Percentiles rank a stretch among this genome's conserved stretches.
Evolutionary conservation across 495 filamentous ascomycete species (phyloP).

Genomic region (Echria macrotheca): DNA sequence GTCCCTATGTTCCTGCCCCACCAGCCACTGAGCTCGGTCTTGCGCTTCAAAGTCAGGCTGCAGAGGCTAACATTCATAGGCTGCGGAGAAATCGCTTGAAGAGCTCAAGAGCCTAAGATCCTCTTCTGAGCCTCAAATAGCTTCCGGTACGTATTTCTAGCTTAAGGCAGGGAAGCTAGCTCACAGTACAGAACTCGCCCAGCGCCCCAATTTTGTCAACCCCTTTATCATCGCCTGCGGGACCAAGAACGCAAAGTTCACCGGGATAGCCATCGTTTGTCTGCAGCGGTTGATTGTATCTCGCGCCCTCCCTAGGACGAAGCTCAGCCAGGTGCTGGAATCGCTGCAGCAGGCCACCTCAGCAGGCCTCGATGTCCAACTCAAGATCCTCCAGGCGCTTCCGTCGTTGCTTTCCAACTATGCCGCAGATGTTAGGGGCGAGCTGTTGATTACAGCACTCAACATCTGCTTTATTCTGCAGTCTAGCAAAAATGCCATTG

Average conservation of each 20-base stretch:
- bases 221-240: conserved; percentile 91
- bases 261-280: conserved; percentile 77
- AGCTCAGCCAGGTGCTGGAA: conserved; percentile 77
- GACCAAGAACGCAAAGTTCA: conserved; percentile 83
- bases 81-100: conserved; percentile 87
- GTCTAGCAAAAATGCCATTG: conserved; percentile 81
- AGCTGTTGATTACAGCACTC: conserved; percentile 72
- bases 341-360: conserved; percentile 75
- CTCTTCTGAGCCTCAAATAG: conserved; percentile 75
- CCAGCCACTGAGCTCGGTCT: not conserved
- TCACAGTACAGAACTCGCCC: conserved; percentile 83
- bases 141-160: conserved; percentile 58
- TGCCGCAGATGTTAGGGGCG: conserved; percentile 69
- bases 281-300: conserved; percentile 82
- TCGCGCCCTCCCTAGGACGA: conserved; percentile 62
- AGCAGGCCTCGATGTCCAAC: conserved; percentile 79
- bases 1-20: too few relatives aligned
- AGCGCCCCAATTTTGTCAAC: conserved; percentile 75
- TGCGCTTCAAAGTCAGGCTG: too few relatives aligned
- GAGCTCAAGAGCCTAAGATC: conserved; percentile 77
- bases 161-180: conserved; percentile 13
- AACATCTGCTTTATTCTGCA: conserved; percentile 89
- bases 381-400: conserved; percentile 91
- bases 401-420: conserved; percentile 93
- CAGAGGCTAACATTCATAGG: too few relatives aligned